phyloP scores from a whole-genome alignment of 768 basidiomycete genomes.

The Hericium coralloides region DNA sequence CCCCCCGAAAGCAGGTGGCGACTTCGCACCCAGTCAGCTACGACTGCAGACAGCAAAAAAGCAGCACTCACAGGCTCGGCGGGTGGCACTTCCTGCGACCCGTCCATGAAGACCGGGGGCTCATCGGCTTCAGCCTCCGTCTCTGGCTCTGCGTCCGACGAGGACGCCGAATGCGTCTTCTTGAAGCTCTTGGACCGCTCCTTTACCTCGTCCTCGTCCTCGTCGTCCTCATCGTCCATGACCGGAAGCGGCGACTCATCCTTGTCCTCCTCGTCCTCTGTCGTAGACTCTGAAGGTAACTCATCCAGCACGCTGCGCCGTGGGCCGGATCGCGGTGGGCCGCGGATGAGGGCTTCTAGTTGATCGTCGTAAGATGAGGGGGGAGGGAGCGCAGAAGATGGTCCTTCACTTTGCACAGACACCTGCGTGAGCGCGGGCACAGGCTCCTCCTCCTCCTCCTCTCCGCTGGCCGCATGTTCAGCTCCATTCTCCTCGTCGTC shows the following conservation, averaged over 20 bases:
- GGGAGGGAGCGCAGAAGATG: not conserved
- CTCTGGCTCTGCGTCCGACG: slow-evolving; percentile 2
- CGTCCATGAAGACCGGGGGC: slow-evolving; percentile 9
- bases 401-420: too few relatives aligned
- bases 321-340: slow-evolving; percentile 5
- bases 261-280: slow-evolving; percentile 1
- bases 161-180: not conserved
- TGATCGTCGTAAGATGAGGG: not conserved
- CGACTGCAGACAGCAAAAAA: not conserved
- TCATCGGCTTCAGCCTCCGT: slow-evolving; percentile 1
- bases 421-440: not conserved
- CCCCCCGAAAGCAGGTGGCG: not conserved
- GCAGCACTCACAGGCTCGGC: slow-evolving; percentile 1
- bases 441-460: not conserved
- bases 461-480: not conserved
- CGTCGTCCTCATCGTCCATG: slow-evolving; percentile 13
- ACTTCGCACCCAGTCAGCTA: not conserved
- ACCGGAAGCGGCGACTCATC: slow-evolving; percentile 1
- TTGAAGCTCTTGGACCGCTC: not conserved
- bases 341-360: slow-evolving; percentile 5
- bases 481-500: not conserved
- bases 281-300: slow-evolving; percentile 9
- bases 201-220: not conserved
- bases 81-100: not conserved
- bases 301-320: slow-evolving; percentile 10